Percentiles rank a stretch among this genome's conserved stretches.
Conservation (phyloP, 257 asterid species). For the Capsicum baccatum region DNA sequence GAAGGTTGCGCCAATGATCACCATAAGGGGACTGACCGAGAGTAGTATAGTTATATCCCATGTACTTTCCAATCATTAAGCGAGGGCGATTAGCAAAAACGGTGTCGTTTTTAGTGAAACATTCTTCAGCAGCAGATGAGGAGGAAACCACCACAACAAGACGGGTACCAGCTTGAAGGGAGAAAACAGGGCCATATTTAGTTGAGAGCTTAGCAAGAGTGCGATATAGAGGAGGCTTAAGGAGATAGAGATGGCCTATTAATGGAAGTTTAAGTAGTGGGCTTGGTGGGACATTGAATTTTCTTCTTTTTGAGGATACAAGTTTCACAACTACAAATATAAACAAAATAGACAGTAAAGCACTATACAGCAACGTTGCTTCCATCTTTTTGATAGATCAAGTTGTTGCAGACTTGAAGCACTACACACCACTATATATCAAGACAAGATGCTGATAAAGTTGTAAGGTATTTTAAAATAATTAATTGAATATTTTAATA, state of each 20-base stretch:
- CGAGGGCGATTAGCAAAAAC: constrained; percentile 60
- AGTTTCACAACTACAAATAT: constrained; percentile 10
- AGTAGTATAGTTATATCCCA: constrained; percentile 54
- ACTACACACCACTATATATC: too few relatives aligned
- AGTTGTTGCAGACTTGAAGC: neutral
- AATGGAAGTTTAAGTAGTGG: constrained; percentile 50
- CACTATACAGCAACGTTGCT: neutral
- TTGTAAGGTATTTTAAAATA: too few relatives aligned
- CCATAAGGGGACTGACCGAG: constrained; percentile 49
- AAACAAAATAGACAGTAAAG: constrained; percentile 17
- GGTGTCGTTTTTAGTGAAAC: constrained; percentile 66
- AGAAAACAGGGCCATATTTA: constrained; percentile 57
- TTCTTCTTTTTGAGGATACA: neutral
- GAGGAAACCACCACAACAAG: constrained; percentile 56
- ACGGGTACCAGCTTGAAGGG: constrained; percentile 58
- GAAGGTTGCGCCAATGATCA: constrained; percentile 65
- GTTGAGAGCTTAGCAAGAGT: constrained; percentile 43
- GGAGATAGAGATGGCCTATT: constrained; percentile 64
- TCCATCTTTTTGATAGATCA: neutral
- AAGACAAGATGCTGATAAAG: too few relatives aligned
- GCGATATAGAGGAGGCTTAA: constrained; percentile 53
- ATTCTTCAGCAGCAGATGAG: constrained; percentile 51
- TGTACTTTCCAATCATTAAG: constrained; percentile 40
- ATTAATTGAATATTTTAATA: too few relatives aligned
- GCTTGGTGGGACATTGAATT: constrained; percentile 51